Evolutionary conservation across 202 grass and related monocot genomes (phyloP).

Genomic region (Saccharum hybrid): DNA sequence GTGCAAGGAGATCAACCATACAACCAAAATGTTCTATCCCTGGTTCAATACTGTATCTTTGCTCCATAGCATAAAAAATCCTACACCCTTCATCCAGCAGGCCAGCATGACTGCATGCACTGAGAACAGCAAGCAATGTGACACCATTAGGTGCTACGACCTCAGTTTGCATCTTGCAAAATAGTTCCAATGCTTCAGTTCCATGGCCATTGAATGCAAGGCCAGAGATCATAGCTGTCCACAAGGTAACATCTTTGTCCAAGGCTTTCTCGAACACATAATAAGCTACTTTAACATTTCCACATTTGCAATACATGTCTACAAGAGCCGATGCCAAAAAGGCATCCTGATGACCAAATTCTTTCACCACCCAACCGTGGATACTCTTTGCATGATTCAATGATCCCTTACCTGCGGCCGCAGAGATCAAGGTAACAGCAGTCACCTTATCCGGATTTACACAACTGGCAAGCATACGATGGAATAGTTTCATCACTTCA

Average conservation of each 20-base stretch:
- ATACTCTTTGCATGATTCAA: slow-evolving; percentile 47
- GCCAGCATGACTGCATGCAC: slow-evolving; percentile 59
- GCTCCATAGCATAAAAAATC: slow-evolving; percentile 56
- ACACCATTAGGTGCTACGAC: slow-evolving; percentile 49
- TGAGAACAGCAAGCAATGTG: slow-evolving; percentile 62
- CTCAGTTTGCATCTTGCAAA: slow-evolving; percentile 52
- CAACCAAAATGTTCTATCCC: slow-evolving; percentile 65
- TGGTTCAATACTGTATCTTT: slow-evolving; percentile 50
- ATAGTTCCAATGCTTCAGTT: slow-evolving; percentile 48
- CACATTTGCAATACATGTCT: slow-evolving; percentile 65
- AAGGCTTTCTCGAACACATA: slow-evolving; percentile 45
- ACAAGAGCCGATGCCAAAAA: slow-evolving; percentile 60
- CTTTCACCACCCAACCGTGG: slow-evolving; percentile 54
- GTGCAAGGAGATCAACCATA: slow-evolving; percentile 62
- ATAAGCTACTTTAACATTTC: slow-evolving; percentile 44
- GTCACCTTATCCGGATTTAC: slow-evolving; percentile 55
- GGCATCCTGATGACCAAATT: slow-evolving; percentile 45
- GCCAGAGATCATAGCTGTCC: slow-evolving; percentile 62
- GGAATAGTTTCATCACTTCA: slow-evolving; percentile 35
- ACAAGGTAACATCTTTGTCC: slow-evolving; percentile 59
- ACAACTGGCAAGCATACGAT: slow-evolving; percentile 42
- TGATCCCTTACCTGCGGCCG: slow-evolving; percentile 30
- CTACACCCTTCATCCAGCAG: slow-evolving; percentile 53
- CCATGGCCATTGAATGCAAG: slow-evolving; percentile 64
- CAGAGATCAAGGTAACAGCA: slow-evolving; percentile 50